Conservation (phyloP, 2,329 filamentous ascomycete species). For the Coniochaeta pulveracea region DNA sequence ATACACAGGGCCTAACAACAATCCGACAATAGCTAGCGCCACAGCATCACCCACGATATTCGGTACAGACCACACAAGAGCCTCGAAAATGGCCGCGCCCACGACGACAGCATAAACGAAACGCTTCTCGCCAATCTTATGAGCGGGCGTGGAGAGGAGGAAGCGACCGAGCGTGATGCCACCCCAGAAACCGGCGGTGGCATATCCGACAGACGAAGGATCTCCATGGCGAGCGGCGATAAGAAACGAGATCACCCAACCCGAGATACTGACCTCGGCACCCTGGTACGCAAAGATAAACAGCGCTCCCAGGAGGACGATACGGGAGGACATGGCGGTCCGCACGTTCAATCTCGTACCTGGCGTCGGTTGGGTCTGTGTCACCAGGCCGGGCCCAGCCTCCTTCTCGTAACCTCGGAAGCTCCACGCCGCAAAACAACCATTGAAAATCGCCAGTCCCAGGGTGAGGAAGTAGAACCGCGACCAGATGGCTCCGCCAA, state of each 20-base stretch:
- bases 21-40: constrained; percentile 56
- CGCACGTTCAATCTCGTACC: constrained; percentile 29
- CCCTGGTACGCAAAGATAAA: constrained; percentile 86
- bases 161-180: constrained; percentile 72
- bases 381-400: constrained; percentile 6
- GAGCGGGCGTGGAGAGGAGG: constrained; percentile 53
- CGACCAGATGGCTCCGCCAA: constrained; percentile 49
- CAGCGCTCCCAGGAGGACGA: constrained; percentile 62
- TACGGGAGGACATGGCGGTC: constrained; percentile 35
- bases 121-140: constrained; percentile 56
- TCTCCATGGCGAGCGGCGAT: constrained; percentile 61
- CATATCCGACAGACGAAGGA: constrained; percentile 64
- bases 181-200: constrained; percentile 60
- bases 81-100: constrained; percentile 55
- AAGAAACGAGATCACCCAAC: constrained; percentile 80
- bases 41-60: constrained; percentile 63
- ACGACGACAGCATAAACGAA: constrained; percentile 54
- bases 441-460: constrained; percentile 42
- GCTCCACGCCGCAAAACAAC: constrained; percentile 50
- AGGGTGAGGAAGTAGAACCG: constrained; percentile 62
- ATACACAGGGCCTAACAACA: constrained; percentile 70
- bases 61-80: constrained; percentile 70
- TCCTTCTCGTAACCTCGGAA: constrained; percentile 60
- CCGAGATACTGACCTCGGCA: constrained; percentile 71
- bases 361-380: constrained; percentile 7